Evolutionary conservation across 2,329 filamentous ascomycete species (phyloP), one percentile per base, ranked within the genome.

Genomic region (Fusarium sp.): DNA sequence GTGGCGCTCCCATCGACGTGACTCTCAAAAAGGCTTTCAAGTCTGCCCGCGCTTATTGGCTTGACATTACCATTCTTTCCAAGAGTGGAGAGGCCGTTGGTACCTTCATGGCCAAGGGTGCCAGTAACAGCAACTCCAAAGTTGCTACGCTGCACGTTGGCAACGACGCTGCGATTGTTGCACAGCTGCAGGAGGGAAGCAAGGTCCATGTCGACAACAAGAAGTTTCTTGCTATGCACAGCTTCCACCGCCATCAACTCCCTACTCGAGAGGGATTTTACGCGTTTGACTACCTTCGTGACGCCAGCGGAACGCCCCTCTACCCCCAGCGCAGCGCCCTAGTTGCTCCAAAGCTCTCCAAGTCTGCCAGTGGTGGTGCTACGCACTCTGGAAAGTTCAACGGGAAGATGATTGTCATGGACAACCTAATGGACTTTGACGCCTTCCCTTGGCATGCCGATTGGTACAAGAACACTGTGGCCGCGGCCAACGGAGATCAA

Each of bases 381-480:
- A 45, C 28, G 0, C 50, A 54, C 28, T 36, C 58, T 0, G 66
- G 66, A 2, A 44, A 64, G 12, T 56, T 68, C 35, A 61, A 42
- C 0, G 38, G 25, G 19, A 70, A 70, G 49, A 8, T 68, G 13
- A 66, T 70, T 19, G 53, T 64, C 32, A 48, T 70, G 43, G 59
- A 70, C 35, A 67, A 54, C 7, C 57, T 70, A 6, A 13, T 50
- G 4, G 65, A 70, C 48, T 53, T 35, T 8, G 67, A 70, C 13
- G 65, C 68, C 6, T 61, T 61, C n/a, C 64, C 67, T 1, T 63
- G 64, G 61, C 68, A 71, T 25, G 67, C 68, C 6, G 61, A 68
- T 26, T 71, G 68, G 68, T 71, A 69, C 25, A 54, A 19, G 19
- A 19, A 19, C 19, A 19, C 19, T 19, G 19, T 19, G 45, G 7